Conservation (phyloP, 495 filamentous ascomycete genomes). For the Sordaria brevicollis region DNA sequence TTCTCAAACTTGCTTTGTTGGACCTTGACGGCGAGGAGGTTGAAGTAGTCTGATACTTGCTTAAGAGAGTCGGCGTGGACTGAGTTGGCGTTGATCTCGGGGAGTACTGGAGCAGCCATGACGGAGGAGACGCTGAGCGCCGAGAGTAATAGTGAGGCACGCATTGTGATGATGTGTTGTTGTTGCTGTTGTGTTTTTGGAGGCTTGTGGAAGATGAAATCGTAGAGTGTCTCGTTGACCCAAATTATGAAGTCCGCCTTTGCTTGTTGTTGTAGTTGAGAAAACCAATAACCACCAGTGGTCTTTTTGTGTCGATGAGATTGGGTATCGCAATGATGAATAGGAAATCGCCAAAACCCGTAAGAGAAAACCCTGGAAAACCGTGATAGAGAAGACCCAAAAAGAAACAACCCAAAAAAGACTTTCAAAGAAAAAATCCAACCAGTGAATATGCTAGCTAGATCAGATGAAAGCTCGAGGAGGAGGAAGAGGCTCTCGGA, state of each 20-base stretch:
- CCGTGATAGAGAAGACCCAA: background rate
- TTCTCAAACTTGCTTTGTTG: constrained; percentile 26
- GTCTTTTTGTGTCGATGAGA: constrained; percentile 6
- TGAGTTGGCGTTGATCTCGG: constrained; percentile 24
- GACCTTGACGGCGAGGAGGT: constrained; percentile 39
- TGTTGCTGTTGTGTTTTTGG: background rate
- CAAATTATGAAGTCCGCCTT: background rate
- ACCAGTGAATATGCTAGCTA: background rate
- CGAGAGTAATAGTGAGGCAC: constrained; percentile 33
- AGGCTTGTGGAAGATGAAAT: background rate
- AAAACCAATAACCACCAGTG: constrained; percentile 1
- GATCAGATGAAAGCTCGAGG: constrained; percentile 12
- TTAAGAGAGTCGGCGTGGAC: constrained; percentile 26
- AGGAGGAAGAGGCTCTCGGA: constrained; percentile 22
- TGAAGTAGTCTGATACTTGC: constrained; percentile 44
- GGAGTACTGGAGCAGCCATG: constrained; percentile 38
- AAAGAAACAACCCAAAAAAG: constrained; percentile 6
- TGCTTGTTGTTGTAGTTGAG: background rate
- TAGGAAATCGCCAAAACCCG: constrained; percentile 19
- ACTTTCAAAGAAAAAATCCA: constrained; percentile 9
- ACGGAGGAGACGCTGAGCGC: constrained; percentile 33
- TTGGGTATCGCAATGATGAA: constrained; percentile 14
- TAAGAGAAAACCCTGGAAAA: constrained; percentile 8
- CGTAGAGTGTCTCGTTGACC: background rate
- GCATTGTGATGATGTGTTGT: constrained; percentile 28